Percentiles rank a stretch among this genome's conserved stretches.
Conservation (phyloP, 257 asterid species). For the Mitragyna speciosa region DNA sequence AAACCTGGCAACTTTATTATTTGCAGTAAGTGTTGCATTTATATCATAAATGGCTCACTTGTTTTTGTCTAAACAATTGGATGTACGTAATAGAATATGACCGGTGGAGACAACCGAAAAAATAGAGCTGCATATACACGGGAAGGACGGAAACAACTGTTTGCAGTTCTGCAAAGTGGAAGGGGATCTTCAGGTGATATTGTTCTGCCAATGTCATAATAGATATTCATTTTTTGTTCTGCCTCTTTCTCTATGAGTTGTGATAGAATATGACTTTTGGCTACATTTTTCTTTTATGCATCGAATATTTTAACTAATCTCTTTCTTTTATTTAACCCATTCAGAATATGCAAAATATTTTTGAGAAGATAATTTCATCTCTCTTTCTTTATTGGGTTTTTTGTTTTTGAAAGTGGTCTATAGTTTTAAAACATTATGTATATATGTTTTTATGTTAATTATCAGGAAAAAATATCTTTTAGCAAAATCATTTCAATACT, state of each 20-base stretch:
- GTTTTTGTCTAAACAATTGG: constrained; percentile 7
- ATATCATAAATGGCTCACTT: constrained; percentile 1
- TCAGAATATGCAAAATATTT: not conserved
- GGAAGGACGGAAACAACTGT: constrained; percentile 95
- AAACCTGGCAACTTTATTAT: constrained; percentile 79
- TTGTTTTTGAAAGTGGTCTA: not conserved
- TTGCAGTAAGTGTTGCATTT: constrained; percentile 61
- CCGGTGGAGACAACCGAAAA: constrained; percentile 79
- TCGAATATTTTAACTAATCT: not conserved
- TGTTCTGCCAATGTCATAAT: constrained; percentile 2
- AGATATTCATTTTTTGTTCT: constrained; percentile 10
- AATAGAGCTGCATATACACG: constrained; percentile 87
- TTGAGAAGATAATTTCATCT: not conserved
- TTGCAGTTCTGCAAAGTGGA: constrained; percentile 97
- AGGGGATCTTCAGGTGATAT: constrained; percentile 95
- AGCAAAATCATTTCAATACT: not conserved
- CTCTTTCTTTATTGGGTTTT: not conserved
- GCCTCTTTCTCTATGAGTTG: not conserved
- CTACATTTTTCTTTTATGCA: constrained; percentile 6
- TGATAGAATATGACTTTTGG: constrained; percentile 16
- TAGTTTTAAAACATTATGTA: not conserved
- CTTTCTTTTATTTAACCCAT: not conserved
- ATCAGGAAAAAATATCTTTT: not conserved
- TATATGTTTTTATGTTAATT: not conserved
- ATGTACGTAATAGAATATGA: constrained; percentile 59